Conservation (phyloP, 2,329 filamentous ascomycete species). For the Colletotrichum sp. region DNA sequence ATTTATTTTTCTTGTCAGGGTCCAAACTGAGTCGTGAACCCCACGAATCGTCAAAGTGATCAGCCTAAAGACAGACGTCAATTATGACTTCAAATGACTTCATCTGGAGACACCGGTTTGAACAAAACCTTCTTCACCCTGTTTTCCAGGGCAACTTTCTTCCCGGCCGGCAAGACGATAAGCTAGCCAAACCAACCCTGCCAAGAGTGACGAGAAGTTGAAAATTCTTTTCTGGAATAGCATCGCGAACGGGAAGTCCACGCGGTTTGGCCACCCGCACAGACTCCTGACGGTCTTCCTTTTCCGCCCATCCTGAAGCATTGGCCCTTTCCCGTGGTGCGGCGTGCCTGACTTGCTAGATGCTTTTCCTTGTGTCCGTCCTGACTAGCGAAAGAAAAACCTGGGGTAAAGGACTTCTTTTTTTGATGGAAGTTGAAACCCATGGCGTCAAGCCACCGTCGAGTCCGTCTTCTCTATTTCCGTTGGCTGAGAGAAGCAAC, state of each 20-base stretch:
- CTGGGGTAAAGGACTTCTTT: not conserved
- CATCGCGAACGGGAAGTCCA: not conserved
- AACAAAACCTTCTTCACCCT: not conserved
- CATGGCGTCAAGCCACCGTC: slow-evolving; percentile 6
- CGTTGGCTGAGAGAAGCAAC: not conserved
- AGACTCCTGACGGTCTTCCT: not conserved
- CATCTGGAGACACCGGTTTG: not conserved
- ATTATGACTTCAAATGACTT: slow-evolving; percentile 12
- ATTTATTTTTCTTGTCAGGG: not conserved
- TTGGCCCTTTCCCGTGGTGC: not conserved
- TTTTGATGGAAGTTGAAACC: slow-evolving; percentile 1
- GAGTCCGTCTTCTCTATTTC: not conserved
- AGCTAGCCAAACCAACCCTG: not conserved
- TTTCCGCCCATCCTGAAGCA: not conserved
- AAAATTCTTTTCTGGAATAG: not conserved
- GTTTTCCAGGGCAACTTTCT: not conserved
- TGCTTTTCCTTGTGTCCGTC: not conserved
- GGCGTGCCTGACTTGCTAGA: not conserved
- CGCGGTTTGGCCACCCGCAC: slow-evolving; percentile 3
- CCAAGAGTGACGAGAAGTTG: not conserved
- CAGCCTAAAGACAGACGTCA: not conserved
- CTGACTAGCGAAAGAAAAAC: not conserved
- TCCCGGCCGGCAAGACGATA: not conserved
- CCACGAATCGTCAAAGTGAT: not conserved
- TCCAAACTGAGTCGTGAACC: not conserved